Evolutionary conservation across 2,329 filamentous ascomycete genomes (phyloP), one percentile per base, ranked within the genome.

Genomic region (Penicillium fuscoglaucum): DNA sequence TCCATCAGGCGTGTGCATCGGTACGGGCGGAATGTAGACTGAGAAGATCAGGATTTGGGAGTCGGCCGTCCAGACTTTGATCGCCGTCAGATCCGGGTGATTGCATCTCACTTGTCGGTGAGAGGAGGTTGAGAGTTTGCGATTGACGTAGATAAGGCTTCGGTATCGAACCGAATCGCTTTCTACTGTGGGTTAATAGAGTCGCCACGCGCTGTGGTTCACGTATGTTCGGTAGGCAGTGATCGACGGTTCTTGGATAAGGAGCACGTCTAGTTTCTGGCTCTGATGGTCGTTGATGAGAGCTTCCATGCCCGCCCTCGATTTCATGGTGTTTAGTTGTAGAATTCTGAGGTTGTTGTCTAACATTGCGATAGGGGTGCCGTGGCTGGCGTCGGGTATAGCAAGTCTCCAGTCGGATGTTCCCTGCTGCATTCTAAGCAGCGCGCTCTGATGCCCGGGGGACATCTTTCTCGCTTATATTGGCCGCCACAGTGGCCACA

Each of bases 41-140:
- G 9, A 51, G 2, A 51, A 51, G 24, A 51, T 6, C 4, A 33
- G 39, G 2, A 24, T 19, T 1, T 52, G 6, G 37, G 37, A 31
- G 37, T 52, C 6, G 17, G 39, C n/a, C 10, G 26, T 52, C 49
- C 12, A 43, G n/a, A 52, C 2, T 4, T 52, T 50, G 26, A 71
- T 51, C 1, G 60, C 64, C 13, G 57, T 35, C 0, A 72, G 4
- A 41, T 72, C 64, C 15, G 56, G 66, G 53, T 70, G 61, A 40
- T 70, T 55, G 52, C 59, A 72, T 0, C 19, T 26, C 6, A 71
- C 58, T 52, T 71, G 59, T 6, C 54, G 54, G 39, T 70, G 62
- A n/a, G 64, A 68, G 15, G 62, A 59, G 3, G 57, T 71, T 12
- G 58, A 70, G 28, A 71, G 45, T 39, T 53, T 55, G 28, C 55